These are phyloP conservation scores for Quercus mongolica DNA, from an alignment of 306 rosid species.

Conservation along the genomic window DNA sequence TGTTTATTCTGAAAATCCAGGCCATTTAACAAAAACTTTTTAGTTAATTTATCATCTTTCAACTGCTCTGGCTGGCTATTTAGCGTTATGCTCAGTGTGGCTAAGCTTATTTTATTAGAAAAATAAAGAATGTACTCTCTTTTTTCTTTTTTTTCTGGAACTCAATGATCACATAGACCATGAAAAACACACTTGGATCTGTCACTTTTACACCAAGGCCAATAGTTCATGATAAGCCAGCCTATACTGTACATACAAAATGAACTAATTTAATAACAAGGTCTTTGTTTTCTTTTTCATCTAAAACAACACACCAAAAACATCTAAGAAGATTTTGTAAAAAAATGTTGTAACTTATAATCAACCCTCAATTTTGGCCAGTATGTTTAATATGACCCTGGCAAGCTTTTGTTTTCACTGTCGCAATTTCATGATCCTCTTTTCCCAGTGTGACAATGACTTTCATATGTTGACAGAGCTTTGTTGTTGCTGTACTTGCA, in stretches of 20 bases:
- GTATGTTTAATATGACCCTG: neutral
- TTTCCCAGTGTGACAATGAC: slow-evolving; percentile 17
- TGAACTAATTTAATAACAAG: neutral
- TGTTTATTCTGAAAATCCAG: neutral
- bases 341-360: neutral
- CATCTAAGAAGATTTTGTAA: neutral
- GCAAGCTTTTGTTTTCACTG: slow-evolving; percentile 11
- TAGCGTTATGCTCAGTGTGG: neutral
- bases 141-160: neutral
- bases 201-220: neutral
- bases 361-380: neutral
- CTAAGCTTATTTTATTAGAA: slow-evolving; percentile 7
- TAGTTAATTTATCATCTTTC: neutral
- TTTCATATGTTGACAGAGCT: slow-evolving; percentile 62
- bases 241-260: neutral
- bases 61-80: neutral
- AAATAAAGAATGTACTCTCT: neutral
- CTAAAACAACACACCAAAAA: neutral
- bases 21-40: neutral
- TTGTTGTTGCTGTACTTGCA: slow-evolving; percentile 74
- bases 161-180: slow-evolving; percentile 6
- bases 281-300: neutral
- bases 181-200: slow-evolving; percentile 8
- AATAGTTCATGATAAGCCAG: neutral
- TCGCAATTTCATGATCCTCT: slow-evolving; percentile 13